Evolutionary conservation across 257 asterid species (phyloP), one percentile per base, ranked within the genome.

Genomic region (Nyctanthes arbortristis): DNA sequence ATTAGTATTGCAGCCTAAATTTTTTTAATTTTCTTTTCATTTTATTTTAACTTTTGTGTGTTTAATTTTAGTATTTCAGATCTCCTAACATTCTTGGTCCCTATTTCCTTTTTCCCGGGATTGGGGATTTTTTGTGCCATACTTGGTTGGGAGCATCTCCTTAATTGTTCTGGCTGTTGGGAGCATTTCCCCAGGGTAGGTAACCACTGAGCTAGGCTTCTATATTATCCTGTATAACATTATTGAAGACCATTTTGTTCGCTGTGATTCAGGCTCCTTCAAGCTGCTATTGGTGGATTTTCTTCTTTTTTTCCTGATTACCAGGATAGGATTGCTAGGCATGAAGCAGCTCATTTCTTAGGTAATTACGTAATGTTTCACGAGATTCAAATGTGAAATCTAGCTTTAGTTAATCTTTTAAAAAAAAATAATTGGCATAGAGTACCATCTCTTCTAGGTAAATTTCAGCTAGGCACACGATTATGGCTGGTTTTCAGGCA

Each of bases 101-200:
- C 30, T 55, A 58, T 47, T 55, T 76, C 60, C 16, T 68, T 34
- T 71, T 80, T 58, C 27, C 16, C 75, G 89, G 99, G 99, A 93
- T 71, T 93, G 97, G 97, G 97, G 96, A 10, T 93, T 93, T 74
- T 93, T 93, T 71, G 87, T 91, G 71, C 99, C 99, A 4, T 93
- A 93, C 85, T 87, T 93, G 84, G 49, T 91, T 1, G 97, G 99
- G 60, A 93, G 99, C 87, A 91, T 91, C 77, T 89, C 97, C 61
- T 84, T 93, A 62, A 57, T 91, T 61, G 96, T 93, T 81, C 87
- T 93, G 75, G 99, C 94, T 10, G 75, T 91, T 18, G 99, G 99
- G 63, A 93, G 99, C 76, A 81, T 81, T 71, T 80, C 96, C 71
- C 97, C 97, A 0, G 99, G 91, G 99, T 93, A 86, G 68, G 93